Evolutionary conservation across 257 asterid species (phyloP).

Genomic region (Mitragyna speciosa): DNA sequence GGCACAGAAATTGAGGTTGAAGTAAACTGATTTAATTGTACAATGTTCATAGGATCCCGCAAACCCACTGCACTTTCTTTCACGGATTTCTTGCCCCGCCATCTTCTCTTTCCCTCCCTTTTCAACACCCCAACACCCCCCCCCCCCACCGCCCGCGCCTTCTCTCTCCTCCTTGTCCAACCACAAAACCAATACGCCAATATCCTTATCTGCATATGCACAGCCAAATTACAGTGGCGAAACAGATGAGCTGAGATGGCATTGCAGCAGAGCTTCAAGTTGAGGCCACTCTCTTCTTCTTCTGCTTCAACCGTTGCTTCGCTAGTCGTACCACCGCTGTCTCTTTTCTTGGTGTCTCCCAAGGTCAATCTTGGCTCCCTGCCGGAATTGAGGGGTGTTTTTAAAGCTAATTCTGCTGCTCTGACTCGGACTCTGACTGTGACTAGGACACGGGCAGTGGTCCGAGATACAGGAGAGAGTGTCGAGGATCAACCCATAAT

Average conservation of each 20-base stretch:
- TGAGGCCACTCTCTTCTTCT: not conserved
- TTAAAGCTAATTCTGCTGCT: not conserved
- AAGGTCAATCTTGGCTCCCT: not conserved
- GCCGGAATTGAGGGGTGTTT: not conserved
- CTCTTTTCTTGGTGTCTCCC: not conserved
- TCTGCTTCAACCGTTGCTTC: not conserved
- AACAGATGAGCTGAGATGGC: conserved; percentile 1
- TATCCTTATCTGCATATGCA: not conserved
- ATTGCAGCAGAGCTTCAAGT: conserved; percentile 4
- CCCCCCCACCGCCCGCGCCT: too few species aligned
- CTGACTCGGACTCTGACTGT: too few species aligned
- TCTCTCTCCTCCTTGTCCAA: too few species aligned
- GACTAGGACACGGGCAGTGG: not conserved
- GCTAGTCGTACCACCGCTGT: not conserved
- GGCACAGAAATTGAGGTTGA: not conserved
- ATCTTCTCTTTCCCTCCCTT: not conserved
- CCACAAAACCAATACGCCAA: too few species aligned
- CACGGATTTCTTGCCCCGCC: conserved; percentile 26
- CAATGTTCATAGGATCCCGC: conserved; percentile 14
- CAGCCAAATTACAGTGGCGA: not conserved
- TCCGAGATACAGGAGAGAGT: not conserved
- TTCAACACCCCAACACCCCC: too few species aligned
- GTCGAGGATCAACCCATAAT: not conserved
- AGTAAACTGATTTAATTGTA: not conserved
- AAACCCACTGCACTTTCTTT: conserved; percentile 1